Percentiles rank a stretch among this genome's conserved stretches.
Evolutionary conservation across 2,329 filamentous ascomycete genomes (phyloP).

Genomic region (Penicillium janthinellum): DNA sequence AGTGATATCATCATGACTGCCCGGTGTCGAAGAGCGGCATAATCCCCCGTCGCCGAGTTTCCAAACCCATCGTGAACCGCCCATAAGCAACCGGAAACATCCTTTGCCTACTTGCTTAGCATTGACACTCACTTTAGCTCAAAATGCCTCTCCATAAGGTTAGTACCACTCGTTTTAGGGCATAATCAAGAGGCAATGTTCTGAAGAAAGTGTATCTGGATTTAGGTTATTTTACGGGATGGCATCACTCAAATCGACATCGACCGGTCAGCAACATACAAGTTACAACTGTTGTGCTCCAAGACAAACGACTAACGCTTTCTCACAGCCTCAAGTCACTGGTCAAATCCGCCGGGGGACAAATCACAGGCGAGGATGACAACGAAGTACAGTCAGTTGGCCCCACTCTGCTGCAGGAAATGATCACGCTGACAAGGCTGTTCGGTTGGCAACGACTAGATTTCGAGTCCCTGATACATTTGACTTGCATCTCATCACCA

Average conservation of each 20-base stretch:
- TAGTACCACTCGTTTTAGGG: not conserved
- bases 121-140: too few relatives aligned
- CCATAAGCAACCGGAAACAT: not conserved
- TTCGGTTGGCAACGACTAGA: not conserved
- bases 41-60: not conserved
- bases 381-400: slow-evolving; percentile 16
- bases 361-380: slow-evolving; percentile 9
- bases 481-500: slow-evolving; percentile 19
- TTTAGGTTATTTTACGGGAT: slow-evolving; percentile 13
- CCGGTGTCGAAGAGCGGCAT: not conserved
- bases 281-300: not conserved
- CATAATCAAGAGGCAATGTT: not conserved
- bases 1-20: slow-evolving; percentile 14
- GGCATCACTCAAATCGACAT: slow-evolving; percentile 16
- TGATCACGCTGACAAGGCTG: not conserved
- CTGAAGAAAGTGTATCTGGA: not conserved
- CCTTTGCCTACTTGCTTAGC: not conserved
- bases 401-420: not conserved
- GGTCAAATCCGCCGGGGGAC: slow-evolving; percentile 17
- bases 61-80: not conserved
- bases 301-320: not conserved
- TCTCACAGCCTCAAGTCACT: slow-evolving; percentile 14
- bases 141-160: slow-evolving; percentile 7
- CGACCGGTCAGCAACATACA: slow-evolving; percentile 11
- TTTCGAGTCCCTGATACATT: slow-evolving; percentile 15